A percentile compares a stretch with the other conserved stretches of the same genome.
These are phyloP conservation scores for Glycine tomentella DNA, from an alignment of 306 rosid genomes.

Conservation along the genomic window DNA sequence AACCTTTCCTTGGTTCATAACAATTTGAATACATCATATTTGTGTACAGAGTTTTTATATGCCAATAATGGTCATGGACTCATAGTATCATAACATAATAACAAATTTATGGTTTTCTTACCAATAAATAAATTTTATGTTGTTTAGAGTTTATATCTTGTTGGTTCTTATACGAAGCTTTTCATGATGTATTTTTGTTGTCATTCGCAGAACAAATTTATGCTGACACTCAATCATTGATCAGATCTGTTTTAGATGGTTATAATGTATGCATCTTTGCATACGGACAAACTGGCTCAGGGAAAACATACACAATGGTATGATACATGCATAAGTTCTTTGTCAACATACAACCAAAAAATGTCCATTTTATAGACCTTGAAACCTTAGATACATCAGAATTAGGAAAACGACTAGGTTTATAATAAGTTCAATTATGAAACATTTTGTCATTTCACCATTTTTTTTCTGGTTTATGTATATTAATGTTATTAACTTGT, in stretches of 20 bases:
- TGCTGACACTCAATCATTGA: slow-evolving; percentile 77
- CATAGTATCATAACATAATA: too few relatives aligned
- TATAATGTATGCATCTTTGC: slow-evolving; percentile 96
- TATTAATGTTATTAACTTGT: slow-evolving; percentile 34
- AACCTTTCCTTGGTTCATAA: too few relatives aligned
- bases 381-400: background rate
- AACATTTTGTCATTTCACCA: slow-evolving; percentile 1
- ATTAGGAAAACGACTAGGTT: background rate
- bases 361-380: slow-evolving; percentile 31
- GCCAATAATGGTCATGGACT: too few relatives aligned
- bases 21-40: too few relatives aligned
- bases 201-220: slow-evolving; percentile 88
- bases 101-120: slow-evolving; percentile 13
- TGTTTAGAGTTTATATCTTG: background rate
- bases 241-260: slow-evolving; percentile 94
- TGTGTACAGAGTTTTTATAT: too few relatives aligned
- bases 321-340: slow-evolving; percentile 17
- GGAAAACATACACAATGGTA: slow-evolving; percentile 99
- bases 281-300: slow-evolving; percentile 99
- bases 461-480: slow-evolving; percentile 4
- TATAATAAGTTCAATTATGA: background rate
- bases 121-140: slow-evolving; percentile 25
- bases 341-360: background rate
- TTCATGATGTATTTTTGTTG: slow-evolving; percentile 32
- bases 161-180: slow-evolving; percentile 22